Conservation (phyloP, 164 flowering plant species). For the Vitis vinifera region DNA sequence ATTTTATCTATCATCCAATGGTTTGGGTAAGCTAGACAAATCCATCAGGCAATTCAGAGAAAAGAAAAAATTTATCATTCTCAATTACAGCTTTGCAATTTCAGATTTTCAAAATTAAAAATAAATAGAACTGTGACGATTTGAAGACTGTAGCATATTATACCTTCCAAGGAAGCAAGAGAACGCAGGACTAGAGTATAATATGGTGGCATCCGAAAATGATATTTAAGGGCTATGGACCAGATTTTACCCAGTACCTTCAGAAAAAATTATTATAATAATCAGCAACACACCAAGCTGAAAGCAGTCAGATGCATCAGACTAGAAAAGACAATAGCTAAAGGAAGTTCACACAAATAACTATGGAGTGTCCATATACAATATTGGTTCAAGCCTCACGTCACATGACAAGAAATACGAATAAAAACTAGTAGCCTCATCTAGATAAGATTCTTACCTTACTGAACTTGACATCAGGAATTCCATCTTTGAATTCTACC, state of each 20-base stretch:
- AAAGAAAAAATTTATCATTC: no score
- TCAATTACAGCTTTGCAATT: no score
- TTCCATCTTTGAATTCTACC: conserved; percentile 73
- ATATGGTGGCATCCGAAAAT: conserved; percentile 96
- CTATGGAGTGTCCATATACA: no score
- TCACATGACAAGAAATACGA: not conserved
- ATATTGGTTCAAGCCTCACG: not conserved
- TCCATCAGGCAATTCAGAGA: no score
- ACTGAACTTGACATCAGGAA: conserved; percentile 94
- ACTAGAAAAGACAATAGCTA: not conserved
- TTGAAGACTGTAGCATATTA: not conserved
- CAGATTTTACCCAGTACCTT: conserved; percentile 87
- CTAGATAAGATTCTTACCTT: conserved; percentile 49
- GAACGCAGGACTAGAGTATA: conserved; percentile 85
- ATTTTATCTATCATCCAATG: no score
- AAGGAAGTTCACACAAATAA: no score
- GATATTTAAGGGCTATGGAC: conserved; percentile 86
- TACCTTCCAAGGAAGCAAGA: conserved; percentile 96
- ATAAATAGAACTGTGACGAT: not conserved
- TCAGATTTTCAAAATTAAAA: not conserved
- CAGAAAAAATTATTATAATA: conserved; percentile 10
- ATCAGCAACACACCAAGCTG: conserved; percentile 5
- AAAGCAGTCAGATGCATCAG: conserved; percentile 5
- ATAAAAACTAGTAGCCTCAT: not conserved
- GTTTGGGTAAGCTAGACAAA: no score